Conservation (phyloP, 2,329 filamentous ascomycete genomes). For the Phaeosphaeria sp. region DNA sequence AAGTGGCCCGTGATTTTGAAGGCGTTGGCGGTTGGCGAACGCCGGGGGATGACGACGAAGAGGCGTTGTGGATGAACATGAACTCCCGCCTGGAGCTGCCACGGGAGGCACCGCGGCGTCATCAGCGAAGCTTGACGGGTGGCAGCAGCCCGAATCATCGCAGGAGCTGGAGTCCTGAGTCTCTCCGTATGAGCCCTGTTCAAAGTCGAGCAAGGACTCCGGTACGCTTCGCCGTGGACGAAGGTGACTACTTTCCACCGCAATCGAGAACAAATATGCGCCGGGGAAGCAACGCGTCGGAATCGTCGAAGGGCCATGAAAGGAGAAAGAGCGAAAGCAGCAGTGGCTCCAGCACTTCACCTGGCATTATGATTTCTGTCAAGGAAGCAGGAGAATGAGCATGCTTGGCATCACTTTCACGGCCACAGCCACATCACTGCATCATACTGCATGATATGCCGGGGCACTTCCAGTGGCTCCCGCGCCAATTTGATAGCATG, state of each 20-base stretch:
- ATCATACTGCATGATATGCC: background rate
- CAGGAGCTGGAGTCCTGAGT: slow-evolving; percentile 42
- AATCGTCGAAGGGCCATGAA: slow-evolving; percentile 28
- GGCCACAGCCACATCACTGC: background rate
- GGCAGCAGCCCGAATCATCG: slow-evolving; percentile 35
- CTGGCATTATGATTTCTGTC: background rate
- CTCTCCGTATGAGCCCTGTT: slow-evolving; percentile 47
- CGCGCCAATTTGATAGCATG: background rate
- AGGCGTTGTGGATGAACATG: slow-evolving; percentile 54
- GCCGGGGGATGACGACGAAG: slow-evolving; percentile 48
- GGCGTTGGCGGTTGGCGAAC: slow-evolving; percentile 53
- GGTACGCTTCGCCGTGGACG: slow-evolving; percentile 20
- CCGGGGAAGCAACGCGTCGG: slow-evolving; percentile 27
- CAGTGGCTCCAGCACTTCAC: slow-evolving; percentile 1
- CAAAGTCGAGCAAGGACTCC: slow-evolving; percentile 47
- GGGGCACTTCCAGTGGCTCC: background rate
- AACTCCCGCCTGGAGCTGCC: slow-evolving; percentile 52
- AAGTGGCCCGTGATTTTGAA: slow-evolving; percentile 50
- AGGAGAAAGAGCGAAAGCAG: slow-evolving; percentile 37
- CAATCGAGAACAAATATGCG: slow-evolving; percentile 20
- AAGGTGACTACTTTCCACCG: slow-evolving; percentile 37
- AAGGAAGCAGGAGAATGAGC: background rate
- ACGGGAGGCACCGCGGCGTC: slow-evolving; percentile 33
- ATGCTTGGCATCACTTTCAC: background rate
- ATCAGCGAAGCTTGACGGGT: slow-evolving; percentile 42